Evolutionary conservation across 2,329 filamentous ascomycete species (phyloP).

Genomic region (Tolypocladium tundrense): DNA sequence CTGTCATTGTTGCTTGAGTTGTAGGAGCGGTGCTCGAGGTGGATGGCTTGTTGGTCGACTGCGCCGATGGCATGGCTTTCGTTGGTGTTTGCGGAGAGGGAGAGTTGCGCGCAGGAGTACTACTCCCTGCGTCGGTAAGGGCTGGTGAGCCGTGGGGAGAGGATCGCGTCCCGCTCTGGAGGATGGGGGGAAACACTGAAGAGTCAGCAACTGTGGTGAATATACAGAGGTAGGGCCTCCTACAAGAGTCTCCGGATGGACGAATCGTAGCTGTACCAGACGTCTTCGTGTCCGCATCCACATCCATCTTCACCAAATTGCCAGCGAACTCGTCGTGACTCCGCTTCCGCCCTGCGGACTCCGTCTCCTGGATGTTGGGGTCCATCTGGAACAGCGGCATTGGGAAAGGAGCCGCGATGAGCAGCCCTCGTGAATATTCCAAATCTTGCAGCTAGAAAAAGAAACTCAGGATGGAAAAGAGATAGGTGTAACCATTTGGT

Average conservation of each 20-base stretch:
- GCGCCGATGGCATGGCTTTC: slow-evolving; percentile 10
- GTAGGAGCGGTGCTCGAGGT: slow-evolving; percentile 10
- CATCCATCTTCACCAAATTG: slow-evolving; percentile 17
- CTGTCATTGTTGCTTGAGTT: slow-evolving; percentile 1
- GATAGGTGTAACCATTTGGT: neutral
- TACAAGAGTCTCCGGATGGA: slow-evolving; percentile 13
- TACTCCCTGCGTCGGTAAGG: slow-evolving; percentile 32
- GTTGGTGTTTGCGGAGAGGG: slow-evolving; percentile 23
- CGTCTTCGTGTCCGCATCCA: slow-evolving; percentile 9
- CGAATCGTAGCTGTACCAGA: slow-evolving; percentile 7
- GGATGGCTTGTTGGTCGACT: slow-evolving; percentile 6
- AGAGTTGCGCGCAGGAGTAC: slow-evolving; percentile 26
- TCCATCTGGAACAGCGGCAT: slow-evolving; percentile 41
- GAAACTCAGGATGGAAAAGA: neutral
- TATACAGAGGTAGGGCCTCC: neutral
- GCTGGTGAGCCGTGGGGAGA: slow-evolving; percentile 19
- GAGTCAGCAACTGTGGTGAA: slow-evolving; percentile 5
- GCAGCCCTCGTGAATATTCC: neutral
- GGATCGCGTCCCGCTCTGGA: slow-evolving; percentile 15
- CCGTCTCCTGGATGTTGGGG: slow-evolving; percentile 35
- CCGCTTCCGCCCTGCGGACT: slow-evolving; percentile 32
- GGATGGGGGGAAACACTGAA: slow-evolving; percentile 12
- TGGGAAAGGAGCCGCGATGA: slow-evolving; percentile 3
- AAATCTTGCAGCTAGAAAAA: no score
- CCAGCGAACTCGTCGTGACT: slow-evolving; percentile 34